These are phyloP conservation scores for Malassezia dermatis DNA, from an alignment of 1,284 basidiomycete species.

Conservation along the genomic window DNA sequence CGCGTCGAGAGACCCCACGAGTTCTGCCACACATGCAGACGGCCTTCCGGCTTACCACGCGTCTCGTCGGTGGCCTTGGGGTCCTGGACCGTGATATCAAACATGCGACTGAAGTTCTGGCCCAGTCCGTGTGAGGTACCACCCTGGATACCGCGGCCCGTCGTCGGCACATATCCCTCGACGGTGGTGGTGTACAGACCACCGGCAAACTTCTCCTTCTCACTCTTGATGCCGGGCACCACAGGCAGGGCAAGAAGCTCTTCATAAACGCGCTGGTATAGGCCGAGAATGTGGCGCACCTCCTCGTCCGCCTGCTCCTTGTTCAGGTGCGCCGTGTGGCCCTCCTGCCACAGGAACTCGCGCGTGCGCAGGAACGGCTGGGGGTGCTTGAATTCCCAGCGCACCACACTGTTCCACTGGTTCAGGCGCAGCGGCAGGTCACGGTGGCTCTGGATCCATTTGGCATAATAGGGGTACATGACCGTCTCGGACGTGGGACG, in stretches of 20 bases:
- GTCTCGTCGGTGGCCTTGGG: constrained; percentile 40
- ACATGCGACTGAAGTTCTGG: constrained; percentile 98
- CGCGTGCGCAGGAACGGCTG: constrained; percentile 95
- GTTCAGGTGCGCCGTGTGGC: constrained; percentile 87
- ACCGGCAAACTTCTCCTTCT: constrained; percentile 98
- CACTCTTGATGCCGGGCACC: constrained; percentile 90
- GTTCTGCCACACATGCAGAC: constrained; percentile 93
- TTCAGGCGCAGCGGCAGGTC: constrained; percentile 95
- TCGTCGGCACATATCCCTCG: constrained; percentile 93
- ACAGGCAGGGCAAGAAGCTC: constrained; percentile 95
- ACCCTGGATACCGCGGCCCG: constrained; percentile 92
- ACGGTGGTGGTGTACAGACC: constrained; percentile 96
- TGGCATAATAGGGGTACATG: constrained; percentile 94
- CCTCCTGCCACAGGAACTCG: constrained; percentile 99
- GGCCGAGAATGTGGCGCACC: constrained; percentile 84
- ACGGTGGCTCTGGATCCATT: constrained; percentile 96
- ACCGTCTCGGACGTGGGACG: constrained; percentile 95
- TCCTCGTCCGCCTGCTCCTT: constrained; percentile 81
- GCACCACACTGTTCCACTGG: constrained; percentile 97
- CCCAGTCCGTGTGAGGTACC: constrained; percentile 96
- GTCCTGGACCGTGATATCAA: constrained; percentile 93
- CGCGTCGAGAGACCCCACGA: constrained; percentile 97
- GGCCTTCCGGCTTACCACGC: constrained; percentile 39
- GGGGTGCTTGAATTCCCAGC: constrained; percentile 99
- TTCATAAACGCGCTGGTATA: constrained; percentile 92